Conservation (phyloP, 164 flowering plant species). For the Annona squamosa region DNA sequence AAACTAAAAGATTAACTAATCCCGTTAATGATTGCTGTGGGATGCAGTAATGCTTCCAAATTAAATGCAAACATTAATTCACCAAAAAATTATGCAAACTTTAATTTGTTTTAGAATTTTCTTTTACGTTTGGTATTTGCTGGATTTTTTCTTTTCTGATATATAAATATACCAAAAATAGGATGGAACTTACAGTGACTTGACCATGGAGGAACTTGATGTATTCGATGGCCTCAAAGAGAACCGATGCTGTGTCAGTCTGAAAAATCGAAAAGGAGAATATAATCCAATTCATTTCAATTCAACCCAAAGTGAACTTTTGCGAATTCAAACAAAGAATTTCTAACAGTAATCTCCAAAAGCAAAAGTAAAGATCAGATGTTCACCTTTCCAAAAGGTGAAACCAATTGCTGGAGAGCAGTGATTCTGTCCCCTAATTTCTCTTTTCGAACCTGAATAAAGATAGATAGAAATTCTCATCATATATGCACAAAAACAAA, state of each 20-base stretch:
- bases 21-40: background rate
- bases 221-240: slow-evolving; percentile 72
- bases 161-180: background rate
- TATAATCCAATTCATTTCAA: slow-evolving; percentile 1
- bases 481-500: too few species aligned
- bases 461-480: background rate
- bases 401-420: slow-evolving; percentile 97
- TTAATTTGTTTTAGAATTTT: too few species aligned
- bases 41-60: too few species aligned
- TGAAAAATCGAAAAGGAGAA: slow-evolving; percentile 14
- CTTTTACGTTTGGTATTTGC: background rate
- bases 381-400: slow-evolving; percentile 96
- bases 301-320: slow-evolving; percentile 1
- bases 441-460: slow-evolving; percentile 79
- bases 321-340: background rate
- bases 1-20: background rate
- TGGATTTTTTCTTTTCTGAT: background rate
- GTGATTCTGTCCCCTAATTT: slow-evolving; percentile 99
- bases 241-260: slow-evolving; percentile 66
- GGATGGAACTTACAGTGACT: slow-evolving; percentile 50
- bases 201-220: slow-evolving; percentile 83
- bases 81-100: too few species aligned
- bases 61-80: too few species aligned
- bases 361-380: slow-evolving; percentile 13
- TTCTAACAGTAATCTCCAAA: background rate